Conservation (phyloP, 2,329 filamentous ascomycete species). For the Ophiocordyceps camponoti-leonardi region DNA sequence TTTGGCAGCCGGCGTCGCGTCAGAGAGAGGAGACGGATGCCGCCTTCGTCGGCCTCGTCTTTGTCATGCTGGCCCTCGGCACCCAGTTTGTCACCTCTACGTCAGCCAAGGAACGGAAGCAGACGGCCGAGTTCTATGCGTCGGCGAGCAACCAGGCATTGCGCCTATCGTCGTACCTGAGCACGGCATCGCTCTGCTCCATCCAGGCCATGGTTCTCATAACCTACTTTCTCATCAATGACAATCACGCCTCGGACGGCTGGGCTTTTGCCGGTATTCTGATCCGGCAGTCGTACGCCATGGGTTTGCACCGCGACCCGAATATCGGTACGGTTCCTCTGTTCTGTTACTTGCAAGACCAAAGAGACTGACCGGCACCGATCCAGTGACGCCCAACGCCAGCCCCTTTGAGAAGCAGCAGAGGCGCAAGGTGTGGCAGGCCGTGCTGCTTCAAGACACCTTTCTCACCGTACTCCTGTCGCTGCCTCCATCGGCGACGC, state of each 20-base stretch:
- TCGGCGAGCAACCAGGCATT: slow-evolving; percentile 66
- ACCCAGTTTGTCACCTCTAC: slow-evolving; percentile 56
- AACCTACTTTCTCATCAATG: slow-evolving; percentile 71
- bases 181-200: slow-evolving; percentile 53
- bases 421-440: slow-evolving; percentile 66
- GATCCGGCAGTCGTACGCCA: slow-evolving; percentile 63
- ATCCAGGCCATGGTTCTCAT: slow-evolving; percentile 69
- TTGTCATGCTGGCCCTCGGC: slow-evolving; percentile 61
- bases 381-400: slow-evolving; percentile 43
- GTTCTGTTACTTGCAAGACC: neutral
- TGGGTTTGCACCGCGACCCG: slow-evolving; percentile 66
- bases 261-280: slow-evolving; percentile 69
- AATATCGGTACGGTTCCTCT: slow-evolving; percentile 40
- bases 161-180: slow-evolving; percentile 60
- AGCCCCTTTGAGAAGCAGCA: slow-evolving; percentile 60
- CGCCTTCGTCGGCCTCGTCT: slow-evolving; percentile 54
- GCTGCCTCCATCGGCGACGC: slow-evolving; percentile 59
- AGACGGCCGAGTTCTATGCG: slow-evolving; percentile 67
- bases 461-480: slow-evolving; percentile 65
- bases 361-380: neutral
- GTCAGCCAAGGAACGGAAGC: slow-evolving; percentile 44
- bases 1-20: slow-evolving; percentile 43
- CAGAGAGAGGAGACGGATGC: slow-evolving; percentile 34
- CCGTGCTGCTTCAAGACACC: slow-evolving; percentile 64
- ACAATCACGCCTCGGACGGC: slow-evolving; percentile 68